Base-by-base conservation (phyloP, 768 basidiomycete species). In the Boletus pseudopeckii region DNA sequence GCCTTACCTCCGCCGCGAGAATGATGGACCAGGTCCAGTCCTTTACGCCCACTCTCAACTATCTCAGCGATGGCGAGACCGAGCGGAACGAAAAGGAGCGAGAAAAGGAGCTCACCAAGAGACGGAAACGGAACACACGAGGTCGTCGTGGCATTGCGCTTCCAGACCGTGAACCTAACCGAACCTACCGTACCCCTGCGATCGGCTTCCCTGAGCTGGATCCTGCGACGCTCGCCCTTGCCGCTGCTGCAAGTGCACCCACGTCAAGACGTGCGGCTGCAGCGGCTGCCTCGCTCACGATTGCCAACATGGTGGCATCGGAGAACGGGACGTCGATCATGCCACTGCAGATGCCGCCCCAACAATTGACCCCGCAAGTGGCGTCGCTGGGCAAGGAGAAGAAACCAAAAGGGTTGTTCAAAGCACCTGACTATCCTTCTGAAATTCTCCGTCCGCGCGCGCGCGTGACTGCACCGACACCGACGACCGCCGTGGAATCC, bases 101-200 rank as follows among this genome's bases (percentile, higher is more conserved):
- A 54, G 97, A 99, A 70, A 93, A 94, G 73, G 94, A 98, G 60
- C 78, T 88, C 60, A 89, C 83, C 60, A 88, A 87, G 67, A 85
- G 93, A 56, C 77, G 91, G 43, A 89, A 92, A 65, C 84, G 90
- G 47, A 87, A 90, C 62, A 92, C 89, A 2, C 82, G 97, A 34
- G 86, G 87, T 4, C 76, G 88, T 50, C 76, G 90, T 30, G 92
- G 92, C 14, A 78, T 93, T 53, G 83, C 82, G 4, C 75, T 98
- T 24, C 95, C 97, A 0, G 97, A 99, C 66, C 85, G 96, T 41
- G 96, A 99, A 54, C 88, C 92, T 2, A 81, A 90, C 66, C 80
- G 92, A 70, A 98, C 97, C 7, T 90, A 88, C 72, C 86, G 97
- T 34, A 95, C 95, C 0, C 87, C 92, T 8, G 90, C 88, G 7